Percentiles rank a stretch among this genome's conserved stretches.
phyloP scores from a whole-genome alignment of 345 rosid genomes.

The Turnera subulata region DNA sequence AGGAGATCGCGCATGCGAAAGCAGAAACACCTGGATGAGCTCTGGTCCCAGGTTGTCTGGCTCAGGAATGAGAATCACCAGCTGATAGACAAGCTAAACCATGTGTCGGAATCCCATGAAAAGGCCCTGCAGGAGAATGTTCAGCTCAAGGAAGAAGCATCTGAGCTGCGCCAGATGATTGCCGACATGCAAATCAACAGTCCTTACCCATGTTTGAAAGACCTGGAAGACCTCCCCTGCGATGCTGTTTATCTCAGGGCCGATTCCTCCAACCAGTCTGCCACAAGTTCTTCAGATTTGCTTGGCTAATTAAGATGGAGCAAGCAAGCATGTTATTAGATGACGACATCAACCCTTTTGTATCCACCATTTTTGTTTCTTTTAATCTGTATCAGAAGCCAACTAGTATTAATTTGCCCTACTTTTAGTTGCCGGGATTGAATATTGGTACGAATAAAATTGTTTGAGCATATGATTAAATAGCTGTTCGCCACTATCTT shows the following conservation, averaged over 20 bases:
- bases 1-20: constrained; percentile 93
- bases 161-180: constrained; percentile 59
- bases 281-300: constrained; percentile 28
- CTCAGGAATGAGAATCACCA: constrained; percentile 81
- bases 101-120: constrained; percentile 53
- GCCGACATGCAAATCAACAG: constrained; percentile 52
- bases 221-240: constrained; percentile 42
- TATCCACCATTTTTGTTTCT: constrained; percentile 17
- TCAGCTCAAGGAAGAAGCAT: constrained; percentile 67
- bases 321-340: background rate
- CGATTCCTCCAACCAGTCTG: constrained; percentile 28
- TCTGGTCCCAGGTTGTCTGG: constrained; percentile 82
- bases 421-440: constrained; percentile 17
- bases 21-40: constrained; percentile 95
- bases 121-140: constrained; percentile 53
- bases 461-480: constrained; percentile 13
- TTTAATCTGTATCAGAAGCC: constrained; percentile 19
- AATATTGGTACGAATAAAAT: constrained; percentile 19
- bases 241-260: constrained; percentile 32
- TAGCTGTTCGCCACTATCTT: constrained; percentile 5
- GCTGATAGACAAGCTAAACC: constrained; percentile 71
- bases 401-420: constrained; percentile 18
- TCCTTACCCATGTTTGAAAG: constrained; percentile 46
- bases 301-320: constrained; percentile 22
- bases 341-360: too few species aligned